phyloP scores from a whole-genome alignment of 2,329 filamentous ascomycete species.

The Verticillium longisporum region DNA sequence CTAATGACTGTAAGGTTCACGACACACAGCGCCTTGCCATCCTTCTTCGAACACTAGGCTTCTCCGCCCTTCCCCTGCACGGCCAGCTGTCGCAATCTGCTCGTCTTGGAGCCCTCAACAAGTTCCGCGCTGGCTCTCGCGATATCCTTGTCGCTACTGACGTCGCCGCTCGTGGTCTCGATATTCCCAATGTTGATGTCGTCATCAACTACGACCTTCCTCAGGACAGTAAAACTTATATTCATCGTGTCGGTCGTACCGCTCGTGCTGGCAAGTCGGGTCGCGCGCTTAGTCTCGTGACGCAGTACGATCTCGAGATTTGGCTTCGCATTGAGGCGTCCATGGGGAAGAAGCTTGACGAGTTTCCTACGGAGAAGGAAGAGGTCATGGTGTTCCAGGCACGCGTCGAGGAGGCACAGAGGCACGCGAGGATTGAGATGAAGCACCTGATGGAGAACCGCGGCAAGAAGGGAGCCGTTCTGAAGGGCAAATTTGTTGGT shows the following conservation, averaged over 20 bases:
- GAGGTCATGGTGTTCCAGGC: constrained; percentile 78
- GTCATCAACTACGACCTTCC: constrained; percentile 84
- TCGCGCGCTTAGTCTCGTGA: constrained; percentile 72
- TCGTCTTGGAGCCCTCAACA: constrained; percentile 80
- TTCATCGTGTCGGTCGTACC: constrained; percentile 83
- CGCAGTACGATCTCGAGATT: constrained; percentile 81
- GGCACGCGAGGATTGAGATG: constrained; percentile 73
- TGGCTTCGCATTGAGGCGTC: constrained; percentile 77
- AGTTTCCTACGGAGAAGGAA: constrained; percentile 66
- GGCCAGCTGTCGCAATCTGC: constrained; percentile 85
- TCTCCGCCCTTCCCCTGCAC: constrained; percentile 86
- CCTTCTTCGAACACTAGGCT: constrained; percentile 75
- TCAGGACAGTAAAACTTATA: constrained; percentile 81
- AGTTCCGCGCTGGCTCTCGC: constrained; percentile 75
- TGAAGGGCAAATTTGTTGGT: constrained; percentile 41
- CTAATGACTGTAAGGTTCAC: constrained; percentile 29
- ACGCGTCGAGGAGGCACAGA: constrained; percentile 76
- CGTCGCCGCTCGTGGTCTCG: constrained; percentile 85
- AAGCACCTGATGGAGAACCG: constrained; percentile 69
- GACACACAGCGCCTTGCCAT: constrained; percentile 84
- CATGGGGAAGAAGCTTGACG: constrained; percentile 66
- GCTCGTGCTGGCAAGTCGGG: constrained; percentile 82
- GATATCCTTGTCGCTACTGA: constrained; percentile 90
- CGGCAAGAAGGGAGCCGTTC: constrained; percentile 44
- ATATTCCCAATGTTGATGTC: constrained; percentile 86